Evolutionary conservation across 768 basidiomycete genomes (phyloP).

Genomic region (Botryobasidium botryosum): DNA sequence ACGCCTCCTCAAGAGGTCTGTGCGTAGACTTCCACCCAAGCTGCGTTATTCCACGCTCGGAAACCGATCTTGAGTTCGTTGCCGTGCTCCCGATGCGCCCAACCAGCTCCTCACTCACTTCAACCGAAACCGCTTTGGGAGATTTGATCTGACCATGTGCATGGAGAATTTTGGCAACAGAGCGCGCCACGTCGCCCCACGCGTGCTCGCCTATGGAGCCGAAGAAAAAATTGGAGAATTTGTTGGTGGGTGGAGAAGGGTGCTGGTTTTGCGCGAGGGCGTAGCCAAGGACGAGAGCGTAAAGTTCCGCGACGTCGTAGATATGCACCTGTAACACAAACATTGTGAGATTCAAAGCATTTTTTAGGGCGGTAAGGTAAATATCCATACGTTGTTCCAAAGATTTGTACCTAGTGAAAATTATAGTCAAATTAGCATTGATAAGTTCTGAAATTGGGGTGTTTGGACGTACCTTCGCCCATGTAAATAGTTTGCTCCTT

Average conservation of each 20-base stretch:
- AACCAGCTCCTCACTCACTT: too few relatives aligned
- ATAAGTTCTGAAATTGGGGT: background rate
- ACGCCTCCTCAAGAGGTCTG: too few relatives aligned
- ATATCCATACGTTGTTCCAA: constrained; percentile 18
- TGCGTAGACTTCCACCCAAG: too few relatives aligned
- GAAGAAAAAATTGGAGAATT: constrained; percentile 16
- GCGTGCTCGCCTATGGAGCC: constrained; percentile 12
- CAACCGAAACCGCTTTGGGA: constrained; percentile 1
- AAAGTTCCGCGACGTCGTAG: constrained; percentile 15
- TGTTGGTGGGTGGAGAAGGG: too few relatives aligned
- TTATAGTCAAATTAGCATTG: background rate
- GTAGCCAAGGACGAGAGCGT: constrained; percentile 14
- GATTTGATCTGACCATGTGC: constrained; percentile 6
- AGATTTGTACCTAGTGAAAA: constrained; percentile 12
- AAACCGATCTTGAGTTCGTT: too few relatives aligned
- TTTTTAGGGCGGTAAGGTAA: too few relatives aligned
- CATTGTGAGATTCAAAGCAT: too few relatives aligned
- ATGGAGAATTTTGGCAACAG: constrained; percentile 9
- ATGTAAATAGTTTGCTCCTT: constrained; percentile 13
- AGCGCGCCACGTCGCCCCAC: constrained; percentile 8
- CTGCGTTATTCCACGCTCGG: too few relatives aligned
- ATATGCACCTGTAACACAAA: too few relatives aligned
- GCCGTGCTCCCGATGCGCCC: too few relatives aligned
- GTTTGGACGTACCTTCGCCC: constrained; percentile 11
- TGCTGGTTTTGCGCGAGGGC: constrained; percentile 11